Percentiles rank a stretch among this genome's conserved stretches.
Evolutionary conservation across 305 asterid species (phyloP).

Genomic region (Plantago rigida): DNA sequence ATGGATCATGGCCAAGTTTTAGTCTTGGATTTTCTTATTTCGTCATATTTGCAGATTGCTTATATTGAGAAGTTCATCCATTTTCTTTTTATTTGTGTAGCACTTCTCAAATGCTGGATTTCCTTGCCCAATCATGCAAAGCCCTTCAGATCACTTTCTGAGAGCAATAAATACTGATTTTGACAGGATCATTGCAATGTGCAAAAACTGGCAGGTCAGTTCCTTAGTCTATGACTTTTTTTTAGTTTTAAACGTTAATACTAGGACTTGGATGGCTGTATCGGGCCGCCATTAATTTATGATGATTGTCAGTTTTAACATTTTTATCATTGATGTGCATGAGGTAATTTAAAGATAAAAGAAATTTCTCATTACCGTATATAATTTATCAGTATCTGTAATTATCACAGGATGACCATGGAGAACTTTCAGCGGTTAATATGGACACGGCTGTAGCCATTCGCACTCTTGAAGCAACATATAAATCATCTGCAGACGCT

Average conservation of each 20-base stretch:
- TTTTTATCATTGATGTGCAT: slow-evolving; percentile 16
- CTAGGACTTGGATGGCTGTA: slow-evolving; percentile 15
- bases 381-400: slow-evolving; percentile 2
- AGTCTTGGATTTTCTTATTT: neutral
- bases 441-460: slow-evolving; percentile 99
- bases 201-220: slow-evolving; percentile 98
- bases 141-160: slow-evolving; percentile 97
- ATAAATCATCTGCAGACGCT: slow-evolving; percentile 82
- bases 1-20: slow-evolving; percentile 1
- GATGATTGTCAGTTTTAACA: neutral
- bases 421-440: slow-evolving; percentile 85
- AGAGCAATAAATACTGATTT: slow-evolving; percentile 96
- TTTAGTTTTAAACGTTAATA: no score
- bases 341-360: slow-evolving; percentile 13
- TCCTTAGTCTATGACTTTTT: slow-evolving; percentile 12
- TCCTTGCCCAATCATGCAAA: slow-evolving; percentile 99
- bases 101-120: slow-evolving; percentile 99
- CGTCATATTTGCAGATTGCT: neutral
- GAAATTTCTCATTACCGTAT: no score
- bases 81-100: slow-evolving; percentile 37
- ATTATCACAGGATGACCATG: slow-evolving; percentile 75
- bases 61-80: neutral
- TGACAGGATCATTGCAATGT: slow-evolving; percentile 93
- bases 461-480: slow-evolving; percentile 94
- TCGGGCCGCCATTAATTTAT: slow-evolving; percentile 19